Evolutionary conservation across 768 basidiomycete genomes (phyloP).

Genomic region (Agrocybe pediades): DNA sequence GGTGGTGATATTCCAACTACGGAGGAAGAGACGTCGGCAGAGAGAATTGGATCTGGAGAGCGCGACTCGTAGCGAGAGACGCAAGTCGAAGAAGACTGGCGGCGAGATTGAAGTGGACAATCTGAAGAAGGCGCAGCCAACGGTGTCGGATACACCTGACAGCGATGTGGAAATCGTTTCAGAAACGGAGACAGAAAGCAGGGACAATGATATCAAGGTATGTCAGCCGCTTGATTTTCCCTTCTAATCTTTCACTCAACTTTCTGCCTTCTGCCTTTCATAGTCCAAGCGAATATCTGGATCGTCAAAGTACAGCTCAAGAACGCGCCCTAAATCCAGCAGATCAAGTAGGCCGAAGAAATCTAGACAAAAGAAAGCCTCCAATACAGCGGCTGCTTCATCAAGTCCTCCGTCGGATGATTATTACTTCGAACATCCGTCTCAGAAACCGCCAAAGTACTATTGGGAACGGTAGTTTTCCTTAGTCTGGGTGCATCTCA

Average conservation of each 20-base stretch:
- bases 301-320: constrained; percentile 7
- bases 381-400: not conserved
- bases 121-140: constrained; percentile 8
- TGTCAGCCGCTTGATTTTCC: not conserved
- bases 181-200: not conserved
- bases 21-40: constrained; percentile 21
- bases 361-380: constrained; percentile 6
- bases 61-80: constrained; percentile 2
- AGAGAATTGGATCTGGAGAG: constrained; percentile 1
- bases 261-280: not conserved
- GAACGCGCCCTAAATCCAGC: constrained; percentile 7
- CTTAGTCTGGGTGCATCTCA: not conserved
- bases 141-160: not conserved
- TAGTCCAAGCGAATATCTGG: not conserved
- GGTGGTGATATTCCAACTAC: constrained; percentile 27
- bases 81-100: constrained; percentile 2
- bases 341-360: constrained; percentile 2
- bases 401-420: constrained; percentile 15
- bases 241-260: not conserved
- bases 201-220: constrained; percentile 8
- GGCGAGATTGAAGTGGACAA: constrained; percentile 9
- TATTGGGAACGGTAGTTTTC: constrained; percentile 29
- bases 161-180: not conserved
- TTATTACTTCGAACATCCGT: constrained; percentile 26
- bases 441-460: constrained; percentile 31